Evolutionary conservation across 1,139 yeast species (phyloP).

Genomic region (Neolecta irregularis): DNA sequence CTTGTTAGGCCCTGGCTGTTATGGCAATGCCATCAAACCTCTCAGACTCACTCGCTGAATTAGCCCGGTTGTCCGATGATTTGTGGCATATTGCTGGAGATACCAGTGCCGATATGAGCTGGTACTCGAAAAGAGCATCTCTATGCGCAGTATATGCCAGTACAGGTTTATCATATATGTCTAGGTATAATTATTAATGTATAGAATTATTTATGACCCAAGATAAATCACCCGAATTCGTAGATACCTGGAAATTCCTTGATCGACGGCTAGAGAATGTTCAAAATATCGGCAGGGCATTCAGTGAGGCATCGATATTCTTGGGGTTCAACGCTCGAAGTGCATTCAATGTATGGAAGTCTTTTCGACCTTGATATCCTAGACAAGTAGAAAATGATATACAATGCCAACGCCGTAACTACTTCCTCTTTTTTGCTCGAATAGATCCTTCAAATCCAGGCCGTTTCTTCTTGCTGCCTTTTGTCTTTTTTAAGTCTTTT

Average conservation of each 20-base stretch:
- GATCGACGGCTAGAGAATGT: constrained; percentile 43
- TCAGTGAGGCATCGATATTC: too few species aligned
- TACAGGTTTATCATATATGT: too few species aligned
- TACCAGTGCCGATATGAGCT: constrained; percentile 65
- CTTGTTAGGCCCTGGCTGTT: constrained; percentile 39
- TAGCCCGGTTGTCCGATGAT: constrained; percentile 69
- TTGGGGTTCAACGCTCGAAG: too few species aligned
- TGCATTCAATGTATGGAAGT: too few species aligned
- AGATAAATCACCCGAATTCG: constrained; percentile 45
- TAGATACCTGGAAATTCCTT: constrained; percentile 50
- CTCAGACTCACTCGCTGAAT: constrained; percentile 40
- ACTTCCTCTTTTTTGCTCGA: background rate
- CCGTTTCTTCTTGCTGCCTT: constrained; percentile 17
- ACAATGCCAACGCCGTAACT: too few species aligned
- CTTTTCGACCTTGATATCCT: too few species aligned
- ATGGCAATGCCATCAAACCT: constrained; percentile 42
- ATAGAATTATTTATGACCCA: constrained; percentile 70
- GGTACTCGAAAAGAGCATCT: constrained; percentile 79
- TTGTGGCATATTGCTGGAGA: constrained; percentile 70
- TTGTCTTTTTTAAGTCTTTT: constrained; percentile 54
- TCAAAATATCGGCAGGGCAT: constrained; percentile 41
- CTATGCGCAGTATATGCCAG: constrained; percentile 56
- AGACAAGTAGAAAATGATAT: too few species aligned
- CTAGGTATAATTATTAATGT: too few species aligned
- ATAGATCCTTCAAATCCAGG: constrained; percentile 17